Base-by-base conservation (phyloP, 164 flowering plant species). In the Aristolochia contorta region DNA sequence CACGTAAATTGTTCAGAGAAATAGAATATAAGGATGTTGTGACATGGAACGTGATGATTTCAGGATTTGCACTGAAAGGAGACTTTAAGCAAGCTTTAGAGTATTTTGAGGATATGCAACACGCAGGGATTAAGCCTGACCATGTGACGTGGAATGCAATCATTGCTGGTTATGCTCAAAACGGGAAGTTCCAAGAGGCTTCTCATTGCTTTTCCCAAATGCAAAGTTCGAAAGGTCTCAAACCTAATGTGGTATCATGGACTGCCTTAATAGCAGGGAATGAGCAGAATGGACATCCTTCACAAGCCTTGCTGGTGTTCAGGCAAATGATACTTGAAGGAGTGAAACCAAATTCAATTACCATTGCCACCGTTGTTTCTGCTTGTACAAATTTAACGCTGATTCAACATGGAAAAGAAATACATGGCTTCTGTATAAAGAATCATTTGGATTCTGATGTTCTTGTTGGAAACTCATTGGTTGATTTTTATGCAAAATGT, bases 41-140 rank as follows among this genome's bases (percentile, higher is more conserved):
- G 24, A 61, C 56, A 61, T 75, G 79, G 76, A 75, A 72, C 73
- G 70, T 75, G 58, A 75, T 75, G 76, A 48, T 75, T 67, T 75
- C 76, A 0, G 79, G 67, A 30, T 72, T 72, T 65, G 69, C 75
- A 20, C 63, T 74, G 4, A 75, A 58, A 50, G 72, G 76, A 3
- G 69, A 75, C 54, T 69, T 75, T 56, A 62, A 59, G 54, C 59
- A 55, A 47, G 76, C 79, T 54, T 60, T 69, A 33, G 61, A 66
- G 56, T 70, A 60, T 61, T 57, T 75, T 33, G 58, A 66, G 41
- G 69, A 73, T 22, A 75, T 75, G 78, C 66, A 69, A 56, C 27
- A 48, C 54, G 55, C 56, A 10, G 79, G 76, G 51, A 59, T 75
- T 5, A 63, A 47, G 65, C 79, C 79, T 15, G 76, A 75, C 47